Evolutionary conservation across 2,329 filamentous ascomycete genomes (phyloP).

Genomic region (Capronia coronata): DNA sequence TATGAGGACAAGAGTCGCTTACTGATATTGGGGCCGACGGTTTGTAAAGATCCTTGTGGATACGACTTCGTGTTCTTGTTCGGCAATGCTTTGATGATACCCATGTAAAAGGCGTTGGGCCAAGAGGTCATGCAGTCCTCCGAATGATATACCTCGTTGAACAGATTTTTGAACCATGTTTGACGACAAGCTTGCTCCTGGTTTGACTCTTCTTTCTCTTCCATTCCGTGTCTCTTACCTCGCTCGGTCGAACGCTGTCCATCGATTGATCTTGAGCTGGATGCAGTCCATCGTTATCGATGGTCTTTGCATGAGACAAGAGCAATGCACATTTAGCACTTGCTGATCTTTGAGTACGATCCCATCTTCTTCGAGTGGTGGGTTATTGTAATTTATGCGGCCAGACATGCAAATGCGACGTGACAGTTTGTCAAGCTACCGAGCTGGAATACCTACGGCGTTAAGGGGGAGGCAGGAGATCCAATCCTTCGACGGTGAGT

Average conservation of each 20-base stretch:
- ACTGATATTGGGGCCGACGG: conserved; percentile 32
- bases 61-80: not conserved
- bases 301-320: conserved; percentile 44
- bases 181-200: not conserved
- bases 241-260: conserved; percentile 40
- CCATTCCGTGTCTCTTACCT: conserved; percentile 31
- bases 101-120: not conserved
- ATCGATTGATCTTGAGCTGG: conserved; percentile 38
- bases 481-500: conserved; percentile 54
- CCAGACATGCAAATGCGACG: conserved; percentile 14
- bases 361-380: conserved; percentile 30
- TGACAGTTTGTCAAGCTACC: not conserved
- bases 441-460: not conserved
- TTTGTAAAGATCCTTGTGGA: not conserved
- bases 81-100: conserved; percentile 2
- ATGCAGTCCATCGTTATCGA: conserved; percentile 31
- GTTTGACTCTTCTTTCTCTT: not conserved
- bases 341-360: conserved; percentile 49
- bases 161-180: not conserved
- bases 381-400: conserved; percentile 29
- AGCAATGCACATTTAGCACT: conserved; percentile 29
- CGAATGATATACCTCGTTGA: not conserved
- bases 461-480: conserved; percentile 53
- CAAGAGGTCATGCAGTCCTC: not conserved
- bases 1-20: conserved; percentile 53